Evolutionary conservation across 2,329 filamentous ascomycete species (phyloP), one percentile per base, ranked within the genome.

Genomic region (Monilinia aucupariae): DNA sequence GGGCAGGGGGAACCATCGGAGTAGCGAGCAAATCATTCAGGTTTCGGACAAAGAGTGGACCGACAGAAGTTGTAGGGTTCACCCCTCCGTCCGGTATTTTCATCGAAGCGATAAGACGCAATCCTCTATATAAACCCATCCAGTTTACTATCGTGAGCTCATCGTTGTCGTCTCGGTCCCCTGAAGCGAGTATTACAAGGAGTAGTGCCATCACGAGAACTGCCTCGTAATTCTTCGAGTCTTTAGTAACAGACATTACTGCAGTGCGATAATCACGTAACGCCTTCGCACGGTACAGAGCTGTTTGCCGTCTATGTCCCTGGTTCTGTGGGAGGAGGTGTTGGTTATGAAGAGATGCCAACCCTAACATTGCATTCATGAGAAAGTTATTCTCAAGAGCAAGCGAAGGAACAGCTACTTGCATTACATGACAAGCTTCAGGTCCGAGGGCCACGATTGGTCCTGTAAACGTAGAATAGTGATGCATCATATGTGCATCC

Each of bases 381-480:
- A 72, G 52, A 41, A 69, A 73, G 4, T 70, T 68, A 48, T 71
- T 65, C 34, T 71, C 69, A 32, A 73, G 72, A 13, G 70, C 71
- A 41, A 73, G 67, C 45, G 68, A 62, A n/a, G 71, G 71, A 3
- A 72, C 64, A 8, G 56, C 32, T 5, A 68, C 60, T 39, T 66
- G 65, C 10, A 71, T 32, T 41, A 69, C 64, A 27, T 58, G 49
- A 13, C 65, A 47, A 15, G 65, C 61, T 47, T 52, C 50, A 32
- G 62, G 15, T 8, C 65, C 65, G 27, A 70, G 56, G 39, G 68
- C 63, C 4, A 72, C 48, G 30, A 53, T 61, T 12, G 51, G 61
- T 55, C 66, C 68, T 6, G 71, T 72, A 3, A 63, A 60, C 34
- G 66, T 66, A 39, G 68, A 71, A 64, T 71, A 73, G 27, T 71